Percentiles rank a stretch among this genome's conserved stretches.
Conservation (phyloP, 2,329 filamentous ascomycete genomes). For the Ceratocystis papillata region DNA sequence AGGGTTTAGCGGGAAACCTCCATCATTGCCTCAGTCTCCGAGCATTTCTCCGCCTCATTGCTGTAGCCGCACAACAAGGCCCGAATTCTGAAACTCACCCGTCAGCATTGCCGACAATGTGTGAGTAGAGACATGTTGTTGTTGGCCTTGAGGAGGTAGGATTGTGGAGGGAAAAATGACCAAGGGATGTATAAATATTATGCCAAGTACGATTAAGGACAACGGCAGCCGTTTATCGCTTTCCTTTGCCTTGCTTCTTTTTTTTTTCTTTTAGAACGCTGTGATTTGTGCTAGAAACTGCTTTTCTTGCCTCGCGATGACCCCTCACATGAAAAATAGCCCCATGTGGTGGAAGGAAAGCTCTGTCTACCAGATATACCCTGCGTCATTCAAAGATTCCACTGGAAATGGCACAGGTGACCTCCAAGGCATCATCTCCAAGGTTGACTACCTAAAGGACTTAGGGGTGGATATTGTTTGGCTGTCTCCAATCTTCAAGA, state of each 20-base stretch:
- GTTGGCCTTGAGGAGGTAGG: not conserved
- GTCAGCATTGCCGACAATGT: not conserved
- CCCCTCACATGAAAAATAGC: not conserved
- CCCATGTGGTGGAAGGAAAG: conserved; percentile 50
- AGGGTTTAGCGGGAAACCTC: not conserved
- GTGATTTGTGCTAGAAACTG: not conserved
- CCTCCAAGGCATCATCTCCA: conserved; percentile 46
- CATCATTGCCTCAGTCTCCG: not conserved
- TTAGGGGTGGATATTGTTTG: conserved; percentile 51
- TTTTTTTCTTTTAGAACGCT: not conserved
- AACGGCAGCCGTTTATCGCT: not conserved
- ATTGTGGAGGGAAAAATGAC: not conserved
- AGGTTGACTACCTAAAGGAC: conserved; percentile 44
- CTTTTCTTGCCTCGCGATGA: not conserved
- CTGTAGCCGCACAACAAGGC: not conserved
- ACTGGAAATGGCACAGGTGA: conserved; percentile 47
- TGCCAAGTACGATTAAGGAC: not conserved
- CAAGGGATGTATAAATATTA: not conserved
- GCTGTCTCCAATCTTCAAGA: conserved; percentile 40
- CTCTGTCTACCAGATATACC: conserved; percentile 52
- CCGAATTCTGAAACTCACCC: not conserved
- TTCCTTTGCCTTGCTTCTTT: not conserved
- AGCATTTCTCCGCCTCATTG: conserved; percentile 5
- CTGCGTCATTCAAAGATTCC: conserved; percentile 50
- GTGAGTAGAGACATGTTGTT: not conserved